phyloP scores from a whole-genome alignment of 306 rosid genomes.

The Neltuma alba region DNA sequence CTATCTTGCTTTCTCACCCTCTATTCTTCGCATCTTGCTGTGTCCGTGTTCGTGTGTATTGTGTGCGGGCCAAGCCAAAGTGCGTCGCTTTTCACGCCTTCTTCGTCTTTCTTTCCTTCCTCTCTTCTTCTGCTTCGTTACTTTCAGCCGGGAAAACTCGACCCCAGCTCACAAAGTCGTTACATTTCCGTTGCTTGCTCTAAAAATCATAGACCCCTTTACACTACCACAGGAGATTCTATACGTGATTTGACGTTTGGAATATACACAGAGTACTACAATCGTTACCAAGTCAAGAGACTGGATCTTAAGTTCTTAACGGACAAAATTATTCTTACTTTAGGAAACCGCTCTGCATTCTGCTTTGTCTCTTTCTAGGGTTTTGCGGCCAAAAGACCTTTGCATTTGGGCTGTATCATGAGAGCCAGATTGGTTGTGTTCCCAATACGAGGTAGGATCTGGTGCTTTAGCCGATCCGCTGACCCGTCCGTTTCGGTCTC shows the following conservation, averaged over 20 bases:
- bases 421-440: conserved; percentile 87
- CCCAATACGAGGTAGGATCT: conserved; percentile 79
- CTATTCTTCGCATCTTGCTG: not conserved
- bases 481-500: conserved; percentile 44
- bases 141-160: conserved; percentile 13
- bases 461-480: conserved; percentile 81
- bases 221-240: not conserved
- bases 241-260: not conserved
- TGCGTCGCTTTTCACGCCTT: not conserved
- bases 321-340: not conserved
- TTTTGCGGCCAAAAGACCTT: not conserved
- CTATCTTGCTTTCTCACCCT: not conserved
- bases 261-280: not conserved
- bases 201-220: not conserved
- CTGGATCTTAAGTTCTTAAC: not conserved
- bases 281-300: not conserved
- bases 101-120: not conserved
- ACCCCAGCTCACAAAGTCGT: not conserved
- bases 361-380: not conserved
- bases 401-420: conserved; percentile 43
- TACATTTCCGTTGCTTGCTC: not conserved
- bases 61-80: conserved; percentile 12
- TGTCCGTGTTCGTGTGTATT: not conserved
- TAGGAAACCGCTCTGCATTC: not conserved
- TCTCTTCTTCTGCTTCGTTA: not conserved